Conservation (phyloP, 164 flowering plant species). For the Taxillus chinensis region DNA sequence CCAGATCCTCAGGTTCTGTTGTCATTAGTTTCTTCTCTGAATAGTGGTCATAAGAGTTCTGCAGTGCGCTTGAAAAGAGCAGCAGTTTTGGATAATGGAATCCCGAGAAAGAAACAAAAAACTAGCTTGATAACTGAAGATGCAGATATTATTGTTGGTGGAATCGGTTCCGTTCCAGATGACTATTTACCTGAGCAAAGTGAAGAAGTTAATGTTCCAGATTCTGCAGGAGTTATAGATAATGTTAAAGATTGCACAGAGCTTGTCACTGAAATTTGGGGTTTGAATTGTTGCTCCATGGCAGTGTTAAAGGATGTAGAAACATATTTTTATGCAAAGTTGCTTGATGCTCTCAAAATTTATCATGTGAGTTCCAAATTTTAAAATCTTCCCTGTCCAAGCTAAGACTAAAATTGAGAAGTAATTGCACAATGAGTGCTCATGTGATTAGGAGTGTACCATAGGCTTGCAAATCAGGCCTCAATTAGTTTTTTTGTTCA, state of each 20-base stretch:
- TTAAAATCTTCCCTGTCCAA: no score
- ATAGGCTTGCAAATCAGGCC: no score
- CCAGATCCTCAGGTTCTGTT: constrained; percentile 84
- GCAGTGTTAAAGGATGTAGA: constrained; percentile 32
- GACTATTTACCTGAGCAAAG: constrained; percentile 14
- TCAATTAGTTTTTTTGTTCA: no score
- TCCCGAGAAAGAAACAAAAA: constrained; percentile 40
- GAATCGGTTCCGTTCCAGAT: constrained; percentile 27
- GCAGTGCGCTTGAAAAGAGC: constrained; percentile 31
- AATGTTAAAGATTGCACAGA: constrained; percentile 21
- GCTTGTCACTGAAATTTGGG: constrained; percentile 48
- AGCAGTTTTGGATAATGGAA: constrained; percentile 22
- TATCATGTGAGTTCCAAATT: constrained; percentile 51
- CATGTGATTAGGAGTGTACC: no score
- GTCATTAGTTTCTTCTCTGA: constrained; percentile 47
- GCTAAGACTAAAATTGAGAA: no score
- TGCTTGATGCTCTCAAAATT: constrained; percentile 60
- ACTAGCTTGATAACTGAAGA: constrained; percentile 21
- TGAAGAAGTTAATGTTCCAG: constrained; percentile 15
- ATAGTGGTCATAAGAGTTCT: constrained; percentile 19
- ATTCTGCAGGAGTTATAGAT: constrained; percentile 19
- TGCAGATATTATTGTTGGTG: constrained; percentile 57
- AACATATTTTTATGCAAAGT: constrained; percentile 46
- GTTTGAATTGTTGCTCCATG: constrained; percentile 19
- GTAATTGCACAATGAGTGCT: no score